phyloP scores from a whole-genome alignment of 2,329 filamentous ascomycete genomes.

The Beauveria australis region DNA sequence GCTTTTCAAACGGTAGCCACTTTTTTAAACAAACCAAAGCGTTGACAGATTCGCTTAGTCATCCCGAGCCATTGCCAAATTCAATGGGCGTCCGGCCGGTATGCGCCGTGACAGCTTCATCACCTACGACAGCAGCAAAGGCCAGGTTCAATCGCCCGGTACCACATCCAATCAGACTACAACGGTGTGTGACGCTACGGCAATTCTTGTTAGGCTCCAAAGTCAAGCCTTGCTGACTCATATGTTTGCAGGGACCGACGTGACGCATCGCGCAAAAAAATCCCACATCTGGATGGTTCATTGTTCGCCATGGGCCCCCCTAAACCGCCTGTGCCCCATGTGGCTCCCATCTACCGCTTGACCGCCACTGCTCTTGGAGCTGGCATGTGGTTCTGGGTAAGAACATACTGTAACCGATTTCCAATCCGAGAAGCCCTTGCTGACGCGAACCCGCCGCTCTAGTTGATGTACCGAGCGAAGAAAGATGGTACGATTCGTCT shows the following conservation, averaged over 20 bases:
- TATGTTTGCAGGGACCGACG: background rate
- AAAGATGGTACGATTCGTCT: slow-evolving; percentile 61
- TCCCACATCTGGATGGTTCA: background rate
- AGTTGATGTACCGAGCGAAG: slow-evolving; percentile 95
- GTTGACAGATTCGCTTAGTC: background rate
- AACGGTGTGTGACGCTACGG: background rate
- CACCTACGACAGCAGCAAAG: background rate
- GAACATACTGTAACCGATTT: slow-evolving; percentile 24
- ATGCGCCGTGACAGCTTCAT: background rate
- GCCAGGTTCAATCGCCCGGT: background rate
- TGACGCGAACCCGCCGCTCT: slow-evolving; percentile 10
- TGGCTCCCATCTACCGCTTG: slow-evolving; percentile 65
- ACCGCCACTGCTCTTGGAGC: slow-evolving; percentile 81
- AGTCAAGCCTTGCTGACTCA: background rate
- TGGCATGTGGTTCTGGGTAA: slow-evolving; percentile 99
- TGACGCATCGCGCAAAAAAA: background rate
- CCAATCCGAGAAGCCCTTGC: background rate
- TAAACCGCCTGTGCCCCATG: slow-evolving; percentile 39
- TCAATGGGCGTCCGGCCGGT: background rate
- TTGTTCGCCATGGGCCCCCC: slow-evolving; percentile 23
- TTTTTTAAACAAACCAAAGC: background rate
- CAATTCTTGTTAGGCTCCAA: background rate
- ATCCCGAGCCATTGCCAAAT: background rate
- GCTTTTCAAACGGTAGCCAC: background rate
- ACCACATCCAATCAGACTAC: background rate